These are phyloP conservation scores for Coniochaeta sp. DNA, from an alignment of 2,329 filamentous ascomycete species.

Conservation along the genomic window DNA sequence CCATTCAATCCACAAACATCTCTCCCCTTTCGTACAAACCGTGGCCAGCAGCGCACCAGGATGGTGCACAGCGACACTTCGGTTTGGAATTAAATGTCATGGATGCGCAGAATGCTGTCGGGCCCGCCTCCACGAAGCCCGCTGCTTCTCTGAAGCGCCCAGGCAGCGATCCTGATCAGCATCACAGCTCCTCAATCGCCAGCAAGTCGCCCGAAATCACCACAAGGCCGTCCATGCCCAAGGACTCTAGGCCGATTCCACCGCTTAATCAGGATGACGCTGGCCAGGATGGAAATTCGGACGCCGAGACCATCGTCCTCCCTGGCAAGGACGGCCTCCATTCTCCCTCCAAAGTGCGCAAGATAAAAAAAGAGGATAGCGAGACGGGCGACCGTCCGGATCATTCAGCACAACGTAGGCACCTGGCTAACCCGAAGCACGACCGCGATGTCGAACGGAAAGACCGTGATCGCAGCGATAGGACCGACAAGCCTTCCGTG, in stretches of 20 bases:
- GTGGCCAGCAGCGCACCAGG: constrained; percentile 38
- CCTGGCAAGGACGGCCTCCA: constrained; percentile 53
- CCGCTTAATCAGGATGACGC: constrained; percentile 32
- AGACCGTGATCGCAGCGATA: constrained; percentile 16
- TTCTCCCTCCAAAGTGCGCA: constrained; percentile 56
- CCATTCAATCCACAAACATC: constrained; percentile 14
- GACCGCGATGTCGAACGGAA: constrained; percentile 16
- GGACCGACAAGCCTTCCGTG: constrained; percentile 15
- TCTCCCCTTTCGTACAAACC: constrained; percentile 12
- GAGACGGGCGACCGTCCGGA: constrained; percentile 42
- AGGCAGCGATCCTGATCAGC: constrained; percentile 25
- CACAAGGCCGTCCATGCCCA: constrained; percentile 17
- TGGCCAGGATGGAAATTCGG: constrained; percentile 53
- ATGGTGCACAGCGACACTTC: constrained; percentile 48
- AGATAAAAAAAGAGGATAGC: constrained; percentile 58
- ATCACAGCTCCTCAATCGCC: constrained; percentile 13
- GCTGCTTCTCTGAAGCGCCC: constrained; percentile 42
- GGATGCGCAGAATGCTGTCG: constrained; percentile 62
- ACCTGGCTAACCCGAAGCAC: constrained; percentile 21
- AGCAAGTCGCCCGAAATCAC: constrained; percentile 17
- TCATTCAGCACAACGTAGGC: constrained; percentile 23
- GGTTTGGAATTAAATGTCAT: constrained; percentile 54
- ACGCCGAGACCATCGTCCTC: constrained; percentile 65
- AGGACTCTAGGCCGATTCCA: constrained; percentile 22
- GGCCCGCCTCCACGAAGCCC: constrained; percentile 54